phyloP scores from a whole-genome alignment of 331 rosid species.

The Quercus tomentella region DNA sequence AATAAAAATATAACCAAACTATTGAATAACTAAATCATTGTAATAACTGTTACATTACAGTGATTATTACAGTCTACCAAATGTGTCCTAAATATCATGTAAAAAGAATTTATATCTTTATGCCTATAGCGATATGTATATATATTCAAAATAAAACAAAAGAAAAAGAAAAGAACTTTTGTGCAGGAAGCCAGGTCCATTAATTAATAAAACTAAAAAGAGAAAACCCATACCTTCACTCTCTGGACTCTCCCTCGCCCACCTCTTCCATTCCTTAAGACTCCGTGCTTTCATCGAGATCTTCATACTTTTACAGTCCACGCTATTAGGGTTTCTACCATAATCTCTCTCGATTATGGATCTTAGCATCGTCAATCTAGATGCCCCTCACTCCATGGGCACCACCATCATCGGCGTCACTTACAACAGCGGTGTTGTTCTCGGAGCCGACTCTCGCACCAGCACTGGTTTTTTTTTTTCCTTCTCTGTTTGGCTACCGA shows the following conservation, averaged over 20 bases:
- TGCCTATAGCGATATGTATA: too few relatives aligned
- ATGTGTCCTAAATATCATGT: too few relatives aligned
- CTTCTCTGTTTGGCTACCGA: neutral
- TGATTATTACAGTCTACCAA: too few relatives aligned
- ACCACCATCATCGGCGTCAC: conserved; percentile 94
- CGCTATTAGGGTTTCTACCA: too few relatives aligned
- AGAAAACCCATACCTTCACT: neutral
- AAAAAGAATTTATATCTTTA: too few relatives aligned
- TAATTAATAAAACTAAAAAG: neutral
- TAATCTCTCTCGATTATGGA: conserved; percentile 37
- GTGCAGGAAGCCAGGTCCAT: conserved; percentile 26
- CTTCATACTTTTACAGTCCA: too few relatives aligned
- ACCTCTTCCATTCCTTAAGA: neutral
- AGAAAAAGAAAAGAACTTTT: conserved; percentile 6
- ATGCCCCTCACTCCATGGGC: conserved; percentile 93
- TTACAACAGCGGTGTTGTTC: conserved; percentile 87
- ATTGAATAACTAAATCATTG: too few relatives aligned
- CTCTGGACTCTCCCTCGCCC: neutral
- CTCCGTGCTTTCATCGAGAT: neutral
- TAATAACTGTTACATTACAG: too few relatives aligned
- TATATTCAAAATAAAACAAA: neutral
- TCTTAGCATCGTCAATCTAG: conserved; percentile 39
- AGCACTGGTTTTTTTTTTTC: conserved; percentile 56
- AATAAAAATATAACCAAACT: too few relatives aligned
- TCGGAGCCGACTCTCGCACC: conserved; percentile 96